phyloP scores from a whole-genome alignment of 1,139 yeast genomes.

The Meyerozyma guilliermondii region DNA sequence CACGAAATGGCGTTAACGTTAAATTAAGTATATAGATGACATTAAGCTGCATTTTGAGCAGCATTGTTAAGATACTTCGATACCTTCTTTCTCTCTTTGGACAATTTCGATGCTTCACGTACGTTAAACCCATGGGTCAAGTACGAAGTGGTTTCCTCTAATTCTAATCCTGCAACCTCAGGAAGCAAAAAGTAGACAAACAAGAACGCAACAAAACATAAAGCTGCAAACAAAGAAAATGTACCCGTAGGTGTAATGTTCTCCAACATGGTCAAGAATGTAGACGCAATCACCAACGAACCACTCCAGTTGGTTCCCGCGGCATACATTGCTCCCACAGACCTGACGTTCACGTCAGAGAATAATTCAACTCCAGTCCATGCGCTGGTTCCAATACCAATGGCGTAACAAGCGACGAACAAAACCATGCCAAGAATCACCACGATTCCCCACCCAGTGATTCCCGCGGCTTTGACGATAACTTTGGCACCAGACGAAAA shows the following conservation, averaged over 20 bases:
- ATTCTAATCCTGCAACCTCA: conserved; percentile 82
- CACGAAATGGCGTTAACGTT: background rate
- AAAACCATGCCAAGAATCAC: conserved; percentile 80
- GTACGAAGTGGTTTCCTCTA: conserved; percentile 84
- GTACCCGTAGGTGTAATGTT: conserved; percentile 95
- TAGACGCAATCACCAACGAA: conserved; percentile 81
- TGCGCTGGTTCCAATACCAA: conserved; percentile 95
- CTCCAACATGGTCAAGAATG: conserved; percentile 90
- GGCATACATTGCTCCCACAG: conserved; percentile 85
- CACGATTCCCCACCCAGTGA: conserved; percentile 81
- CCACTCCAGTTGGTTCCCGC: conserved; percentile 98
- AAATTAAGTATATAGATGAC: background rate
- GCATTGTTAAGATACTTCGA: conserved; percentile 3
- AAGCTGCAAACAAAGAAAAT: conserved; percentile 80
- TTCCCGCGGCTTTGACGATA: conserved; percentile 37
- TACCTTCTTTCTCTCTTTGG: conserved; percentile 41
- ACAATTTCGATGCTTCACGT: conserved; percentile 59
- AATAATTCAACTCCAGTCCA: conserved; percentile 97
- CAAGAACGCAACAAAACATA: conserved; percentile 64
- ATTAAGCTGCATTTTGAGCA: background rate
- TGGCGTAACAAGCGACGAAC: conserved; percentile 84
- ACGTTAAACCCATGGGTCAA: conserved; percentile 83
- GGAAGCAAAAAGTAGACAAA: conserved; percentile 84
- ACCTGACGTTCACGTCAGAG: conserved; percentile 84
- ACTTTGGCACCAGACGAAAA: conserved; percentile 47